phyloP scores from a whole-genome alignment of 805 yeast species.

The Kazachstania taianensis region DNA sequence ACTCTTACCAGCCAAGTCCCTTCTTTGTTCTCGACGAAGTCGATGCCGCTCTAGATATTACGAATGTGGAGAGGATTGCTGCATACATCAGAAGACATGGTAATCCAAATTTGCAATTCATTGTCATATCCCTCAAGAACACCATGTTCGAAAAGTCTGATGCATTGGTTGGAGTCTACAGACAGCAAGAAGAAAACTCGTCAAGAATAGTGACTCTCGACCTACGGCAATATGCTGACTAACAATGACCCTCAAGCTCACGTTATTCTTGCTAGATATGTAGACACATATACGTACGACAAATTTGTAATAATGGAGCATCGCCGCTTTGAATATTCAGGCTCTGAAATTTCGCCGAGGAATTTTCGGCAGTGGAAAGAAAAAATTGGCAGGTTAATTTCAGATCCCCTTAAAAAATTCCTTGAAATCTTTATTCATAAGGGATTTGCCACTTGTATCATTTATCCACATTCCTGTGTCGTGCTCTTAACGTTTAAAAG shows the following conservation, averaged over 20 bases:
- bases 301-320: too few relatives aligned
- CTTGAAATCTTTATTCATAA: too few relatives aligned
- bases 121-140: constrained; percentile 85
- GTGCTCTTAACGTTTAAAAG: too few relatives aligned
- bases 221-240: constrained; percentile 48
- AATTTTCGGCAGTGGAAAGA: too few relatives aligned
- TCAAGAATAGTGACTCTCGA: constrained; percentile 69
- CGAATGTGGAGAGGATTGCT: constrained; percentile 82
- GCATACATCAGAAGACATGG: constrained; percentile 68
- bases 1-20: constrained; percentile 86
- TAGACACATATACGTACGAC: too few relatives aligned
- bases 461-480: too few relatives aligned
- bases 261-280: too few relatives aligned
- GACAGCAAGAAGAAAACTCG: constrained; percentile 65
- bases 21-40: constrained; percentile 93
- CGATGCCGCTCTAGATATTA: constrained; percentile 93
- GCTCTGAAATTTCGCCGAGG: too few relatives aligned
- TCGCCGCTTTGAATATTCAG: too few relatives aligned
- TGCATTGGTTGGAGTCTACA: constrained; percentile 84
- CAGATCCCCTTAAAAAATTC: too few relatives aligned
- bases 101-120: constrained; percentile 75
- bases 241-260: constrained; percentile 1
- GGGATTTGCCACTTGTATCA: too few relatives aligned
- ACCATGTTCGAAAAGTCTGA: constrained; percentile 81
- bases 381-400: too few relatives aligned